Base-by-base conservation (phyloP, 2,329 filamentous ascomycete genomes). In the Trichoderma guizhouense region DNA sequence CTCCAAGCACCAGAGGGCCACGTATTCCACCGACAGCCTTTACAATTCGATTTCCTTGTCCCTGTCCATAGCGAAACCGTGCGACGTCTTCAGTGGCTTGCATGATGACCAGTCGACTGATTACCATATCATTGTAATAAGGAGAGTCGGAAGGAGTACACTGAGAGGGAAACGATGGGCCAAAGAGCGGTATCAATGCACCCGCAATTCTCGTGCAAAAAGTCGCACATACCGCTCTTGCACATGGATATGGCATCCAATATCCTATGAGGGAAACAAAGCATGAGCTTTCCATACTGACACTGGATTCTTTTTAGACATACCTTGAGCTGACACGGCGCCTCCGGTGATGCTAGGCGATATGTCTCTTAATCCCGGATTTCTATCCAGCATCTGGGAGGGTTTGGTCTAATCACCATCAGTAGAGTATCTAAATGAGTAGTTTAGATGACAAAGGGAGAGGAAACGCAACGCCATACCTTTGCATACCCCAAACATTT, bases 261-360 rank as follows among this genome's bases (percentile, higher is more conserved):
- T 98, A 99, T 39, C 96, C 94, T 97, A 58, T 18, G 12, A 9
- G 75, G 73, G 18, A 73, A 39, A 9, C 9, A 47, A 53, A 3
- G 9, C 2, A 28, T 73, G 18, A 69, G 71, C 66, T 3, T 34
- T 24, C 8, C 30, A 21, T 18, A 14, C 3, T 7, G 15, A 6
- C 6, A 32, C 18, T 51, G 2, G 15, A 36, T 7, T 24, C 2
- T 15, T 39, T 28, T 8, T 11, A 5, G 51, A 73, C 82, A 64
- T 84, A 94, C 93, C 95, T 90, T 99, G 96, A 67, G 95, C 95
- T 73, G 90, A 90, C 71, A 98, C 90, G 34, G 94, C 91, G 7
- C 96, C 96, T 30, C 96, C 96, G 0, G 96, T 99, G 79, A 98
- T 97, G 81, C 94, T 97, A 80, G 97, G 92, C 32, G 92, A 94